These are phyloP conservation scores for Penicillium odoratum DNA, from an alignment of 495 filamentous ascomycete genomes.

Conservation along the genomic window DNA sequence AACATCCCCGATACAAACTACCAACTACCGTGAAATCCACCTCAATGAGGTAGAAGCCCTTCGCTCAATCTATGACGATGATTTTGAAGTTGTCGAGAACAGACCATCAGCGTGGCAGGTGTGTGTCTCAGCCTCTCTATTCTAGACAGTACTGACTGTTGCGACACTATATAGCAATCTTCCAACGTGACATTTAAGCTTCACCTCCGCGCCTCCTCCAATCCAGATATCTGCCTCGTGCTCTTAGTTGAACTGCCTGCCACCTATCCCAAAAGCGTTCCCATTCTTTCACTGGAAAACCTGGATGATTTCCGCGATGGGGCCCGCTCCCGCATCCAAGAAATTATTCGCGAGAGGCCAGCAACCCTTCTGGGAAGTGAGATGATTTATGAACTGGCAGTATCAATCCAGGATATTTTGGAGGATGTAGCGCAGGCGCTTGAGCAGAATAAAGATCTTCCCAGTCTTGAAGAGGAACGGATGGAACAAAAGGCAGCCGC, in stretches of 20 bases:
- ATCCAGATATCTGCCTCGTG: conserved; percentile 62
- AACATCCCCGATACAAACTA: conserved; percentile 36
- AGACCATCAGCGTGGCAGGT: conserved; percentile 87
- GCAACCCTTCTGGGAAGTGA: conserved; percentile 72
- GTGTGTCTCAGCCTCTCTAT: conserved; percentile 26
- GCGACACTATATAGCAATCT: conserved; percentile 55
- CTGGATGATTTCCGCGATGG: conserved; percentile 63
- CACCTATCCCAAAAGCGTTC: conserved; percentile 88
- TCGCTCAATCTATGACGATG: conserved; percentile 88
- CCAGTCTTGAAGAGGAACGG: conserved; percentile 87
- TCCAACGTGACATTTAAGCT: conserved; percentile 79
- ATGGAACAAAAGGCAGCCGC: conserved; percentile 65
- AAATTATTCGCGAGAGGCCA: conserved; percentile 67
- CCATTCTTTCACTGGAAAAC: conserved; percentile 67
- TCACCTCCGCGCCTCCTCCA: conserved; percentile 66
- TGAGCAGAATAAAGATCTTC: conserved; percentile 69
- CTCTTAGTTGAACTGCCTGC: conserved; percentile 76
- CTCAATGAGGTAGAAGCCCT: conserved; percentile 85
- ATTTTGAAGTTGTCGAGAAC: conserved; percentile 72
- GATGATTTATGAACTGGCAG: conserved; percentile 88
- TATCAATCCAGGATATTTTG: conserved; percentile 79
- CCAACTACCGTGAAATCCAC: conserved; percentile 82
- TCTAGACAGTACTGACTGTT: conserved; percentile 4
- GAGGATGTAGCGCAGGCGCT: conserved; percentile 80
- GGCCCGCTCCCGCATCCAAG: conserved; percentile 65